phyloP scores from a whole-genome alignment of 139 green algal genomes.

The Haematococcus lacustris region DNA sequence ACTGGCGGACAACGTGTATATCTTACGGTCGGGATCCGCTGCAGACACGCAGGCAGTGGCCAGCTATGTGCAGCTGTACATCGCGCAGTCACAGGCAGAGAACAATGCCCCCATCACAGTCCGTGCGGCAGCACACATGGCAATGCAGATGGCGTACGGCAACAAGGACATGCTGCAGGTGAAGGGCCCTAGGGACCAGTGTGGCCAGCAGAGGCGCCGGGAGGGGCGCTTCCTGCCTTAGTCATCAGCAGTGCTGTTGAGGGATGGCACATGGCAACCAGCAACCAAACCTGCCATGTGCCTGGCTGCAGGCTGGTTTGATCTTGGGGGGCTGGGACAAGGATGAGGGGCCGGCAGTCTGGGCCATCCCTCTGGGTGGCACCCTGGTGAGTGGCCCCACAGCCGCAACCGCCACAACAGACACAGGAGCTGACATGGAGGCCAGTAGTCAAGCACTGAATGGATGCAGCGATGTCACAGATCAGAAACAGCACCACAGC shows the following conservation, averaged over 20 bases:
- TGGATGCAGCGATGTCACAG: too few species aligned
- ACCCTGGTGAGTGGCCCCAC: conserved; percentile 73
- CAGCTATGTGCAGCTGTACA: conserved; percentile 44
- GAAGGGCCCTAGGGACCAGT: too few species aligned
- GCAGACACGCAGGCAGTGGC: conserved; percentile 55
- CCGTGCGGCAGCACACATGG: conserved; percentile 71
- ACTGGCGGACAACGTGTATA: conserved; percentile 49
- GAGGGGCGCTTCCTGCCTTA: too few species aligned
- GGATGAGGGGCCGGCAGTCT: conserved; percentile 60
- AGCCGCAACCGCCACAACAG: too few species aligned
- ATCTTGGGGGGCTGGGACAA: conserved; percentile 59
- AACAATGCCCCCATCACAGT: conserved; percentile 54
- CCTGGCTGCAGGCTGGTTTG: conserved; percentile 33
- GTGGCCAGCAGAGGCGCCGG: too few species aligned
- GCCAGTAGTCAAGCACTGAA: too few species aligned
- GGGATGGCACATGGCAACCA: too few species aligned
- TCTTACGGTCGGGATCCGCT: conserved; percentile 45
- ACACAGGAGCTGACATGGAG: too few species aligned
- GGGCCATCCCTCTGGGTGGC: conserved; percentile 75
- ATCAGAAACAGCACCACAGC: too few species aligned
- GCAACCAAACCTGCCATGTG: too few species aligned
- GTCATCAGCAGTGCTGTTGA: too few species aligned
- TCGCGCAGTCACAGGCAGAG: conserved; percentile 69
- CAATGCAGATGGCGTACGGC: conserved; percentile 69
- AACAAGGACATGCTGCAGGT: conserved; percentile 75